phyloP scores from a whole-genome alignment of 768 basidiomycete genomes.

The Mrakia frigida region DNA sequence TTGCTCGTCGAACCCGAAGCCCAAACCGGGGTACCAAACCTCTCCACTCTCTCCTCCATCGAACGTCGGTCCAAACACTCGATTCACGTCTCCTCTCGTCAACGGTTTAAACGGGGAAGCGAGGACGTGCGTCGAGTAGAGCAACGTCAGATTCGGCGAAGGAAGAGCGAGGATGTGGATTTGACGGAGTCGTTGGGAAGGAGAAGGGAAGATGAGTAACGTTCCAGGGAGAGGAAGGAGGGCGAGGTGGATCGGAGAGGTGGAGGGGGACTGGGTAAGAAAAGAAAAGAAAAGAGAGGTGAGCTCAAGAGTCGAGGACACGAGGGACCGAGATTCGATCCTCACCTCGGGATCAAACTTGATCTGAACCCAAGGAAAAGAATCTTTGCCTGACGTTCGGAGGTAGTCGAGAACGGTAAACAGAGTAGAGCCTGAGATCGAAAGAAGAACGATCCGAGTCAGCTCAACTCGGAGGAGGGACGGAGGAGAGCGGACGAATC shows the following conservation, averaged over 20 bases:
- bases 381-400: neutral
- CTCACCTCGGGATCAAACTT: neutral
- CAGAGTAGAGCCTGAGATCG: neutral
- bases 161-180: conserved; percentile 11
- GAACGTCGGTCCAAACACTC: conserved; percentile 6
- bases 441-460: too few species aligned
- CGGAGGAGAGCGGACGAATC: neutral
- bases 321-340: too few species aligned
- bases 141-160: conserved; percentile 2
- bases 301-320: too few species aligned
- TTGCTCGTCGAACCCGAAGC: neutral
- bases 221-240: conserved; percentile 5
- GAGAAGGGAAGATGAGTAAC: conserved; percentile 4
- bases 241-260: neutral
- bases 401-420: conserved; percentile 12
- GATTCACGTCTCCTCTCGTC: neutral
- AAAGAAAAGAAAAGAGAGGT: neutral
- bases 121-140: neutral
- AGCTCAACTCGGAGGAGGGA: too few species aligned
- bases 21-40: neutral
- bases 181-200: neutral
- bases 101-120: neutral
- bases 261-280: neutral
- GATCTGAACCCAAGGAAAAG: conserved; percentile 2
- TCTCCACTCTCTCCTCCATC: neutral